Evolutionary conservation across 768 basidiomycete species (phyloP), one percentile per base, ranked within the genome.

Genomic region (Pluteus cervinus): DNA sequence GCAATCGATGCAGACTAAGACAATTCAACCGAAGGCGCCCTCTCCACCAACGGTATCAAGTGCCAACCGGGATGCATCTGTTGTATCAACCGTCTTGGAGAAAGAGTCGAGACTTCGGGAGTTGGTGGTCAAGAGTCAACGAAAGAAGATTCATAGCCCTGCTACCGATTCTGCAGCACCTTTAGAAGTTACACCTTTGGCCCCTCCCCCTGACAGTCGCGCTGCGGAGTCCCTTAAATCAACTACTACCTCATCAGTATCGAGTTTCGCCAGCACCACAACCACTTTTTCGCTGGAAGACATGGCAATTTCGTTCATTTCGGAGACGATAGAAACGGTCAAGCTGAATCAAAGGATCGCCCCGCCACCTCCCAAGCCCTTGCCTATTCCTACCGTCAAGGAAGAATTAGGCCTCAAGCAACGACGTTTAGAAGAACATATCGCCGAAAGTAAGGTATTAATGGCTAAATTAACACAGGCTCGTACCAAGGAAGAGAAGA

Each of bases 241-340:
- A 15, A 34, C 24, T 7, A 18, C 36, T 9, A 14, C 29, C 18
- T 34, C 39, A 12, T 24, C 41, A 21, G 30, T 42, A 30, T 22
- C 53, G 17, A 29, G 41, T 4, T 33, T 53, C 5, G 29, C 57
- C 5, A 41, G 44, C 16, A n/a, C n/a, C n/a, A n/a, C n/a, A n/a
- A n/a, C n/a, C n/a, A 40, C 38, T 31, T 57, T 60, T 36, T 62
- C 65, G n/a, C 47, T 78, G 24, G 75, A 77, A 25, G 70, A 75
- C 33, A 56, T 80, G 23, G 76, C 76, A 1, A 62, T 67, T 33
- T 73, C 74, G 0, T 75, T 80, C 46, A 79, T 80, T 40, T 64
- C 69, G 0, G 71, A 77, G 55, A 67, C 75, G 11, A 73, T 79
- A 25, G 66, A 73, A 52, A 64, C 62, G 7, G 52, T 60, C 29